phyloP scores from a whole-genome alignment of 495 filamentous ascomycete species.

The Trichoderma virens region DNA sequence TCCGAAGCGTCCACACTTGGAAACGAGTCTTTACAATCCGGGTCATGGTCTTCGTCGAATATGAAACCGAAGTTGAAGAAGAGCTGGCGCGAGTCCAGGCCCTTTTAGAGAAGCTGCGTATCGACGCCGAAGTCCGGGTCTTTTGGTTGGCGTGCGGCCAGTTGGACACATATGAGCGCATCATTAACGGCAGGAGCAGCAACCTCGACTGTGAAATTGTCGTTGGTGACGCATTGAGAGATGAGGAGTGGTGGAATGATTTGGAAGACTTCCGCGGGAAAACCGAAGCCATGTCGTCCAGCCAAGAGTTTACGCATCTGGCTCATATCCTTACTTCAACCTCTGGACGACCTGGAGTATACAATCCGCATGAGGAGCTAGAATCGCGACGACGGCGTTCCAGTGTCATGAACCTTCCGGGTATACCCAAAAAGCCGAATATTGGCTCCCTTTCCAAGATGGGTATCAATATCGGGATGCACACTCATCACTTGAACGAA shows the following conservation, averaged over 20 bases:
- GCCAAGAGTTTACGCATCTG: constrained; percentile 27
- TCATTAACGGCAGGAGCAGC: constrained; percentile 57
- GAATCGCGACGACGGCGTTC: constrained; percentile 24
- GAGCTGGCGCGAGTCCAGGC: constrained; percentile 66
- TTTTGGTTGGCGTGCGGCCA: constrained; percentile 75
- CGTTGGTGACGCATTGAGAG: constrained; percentile 53
- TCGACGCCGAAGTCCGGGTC: constrained; percentile 69
- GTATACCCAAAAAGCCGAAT: constrained; percentile 48
- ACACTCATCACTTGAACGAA: constrained; percentile 62
- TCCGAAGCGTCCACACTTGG: constrained; percentile 77
- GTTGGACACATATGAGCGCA: constrained; percentile 64
- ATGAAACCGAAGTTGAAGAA: constrained; percentile 76
- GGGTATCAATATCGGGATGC: constrained; percentile 62
- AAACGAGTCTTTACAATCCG: constrained; percentile 67
- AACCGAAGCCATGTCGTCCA: constrained; percentile 44
- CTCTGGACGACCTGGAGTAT: constrained; percentile 24
- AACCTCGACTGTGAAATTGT: constrained; percentile 38
- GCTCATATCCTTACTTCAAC: constrained; percentile 27
- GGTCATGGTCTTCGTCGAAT: constrained; percentile 81
- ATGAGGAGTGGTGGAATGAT: constrained; percentile 80
- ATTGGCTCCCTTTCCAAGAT: constrained; percentile 56
- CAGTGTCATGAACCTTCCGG: constrained; percentile 28
- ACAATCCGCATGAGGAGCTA: constrained; percentile 20
- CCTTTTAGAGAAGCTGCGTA: constrained; percentile 71
- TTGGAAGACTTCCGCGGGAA: constrained; percentile 52